A percentile compares a stretch with the other conserved stretches of the same genome.
phyloP scores from a whole-genome alignment of 495 filamentous ascomycete genomes.

The Jackrogersella multiformis region DNA sequence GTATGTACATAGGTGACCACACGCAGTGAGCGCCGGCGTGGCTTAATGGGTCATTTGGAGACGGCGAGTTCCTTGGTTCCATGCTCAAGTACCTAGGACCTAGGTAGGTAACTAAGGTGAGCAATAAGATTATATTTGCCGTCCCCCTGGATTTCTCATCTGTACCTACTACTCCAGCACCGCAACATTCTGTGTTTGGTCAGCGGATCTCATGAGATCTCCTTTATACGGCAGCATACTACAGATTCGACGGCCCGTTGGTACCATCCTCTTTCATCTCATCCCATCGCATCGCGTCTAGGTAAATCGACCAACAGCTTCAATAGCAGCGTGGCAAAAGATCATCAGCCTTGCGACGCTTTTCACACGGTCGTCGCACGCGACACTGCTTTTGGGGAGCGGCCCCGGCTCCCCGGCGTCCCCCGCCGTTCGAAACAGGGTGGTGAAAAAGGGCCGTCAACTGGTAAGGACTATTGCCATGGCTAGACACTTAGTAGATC shows the following conservation, averaged over 20 bases:
- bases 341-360: constrained; percentile 26
- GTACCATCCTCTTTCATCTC: constrained; percentile 23
- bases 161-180: constrained; percentile 4
- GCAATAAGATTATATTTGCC: constrained; percentile 13
- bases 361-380: constrained; percentile 14
- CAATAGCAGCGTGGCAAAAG: not conserved
- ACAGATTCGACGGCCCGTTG: constrained; percentile 16
- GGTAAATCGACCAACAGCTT: constrained; percentile 11
- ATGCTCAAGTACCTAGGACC: no score
- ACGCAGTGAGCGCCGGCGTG: constrained; percentile 16
- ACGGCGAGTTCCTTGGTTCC: constrained; percentile 17
- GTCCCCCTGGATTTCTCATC: not conserved
- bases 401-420: constrained; percentile 32
- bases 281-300: no score
- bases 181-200: constrained; percentile 24
- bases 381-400: constrained; percentile 6
- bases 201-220: constrained; percentile 19
- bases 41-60: constrained; percentile 31
- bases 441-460: constrained; percentile 36
- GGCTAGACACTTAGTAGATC: constrained; percentile 32
- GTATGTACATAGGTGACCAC: no score
- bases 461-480: constrained; percentile 17
- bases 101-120: not conserved
- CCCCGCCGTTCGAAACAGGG: constrained; percentile 30
- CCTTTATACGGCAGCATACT: constrained; percentile 2